These are phyloP conservation scores for Talaromyces adpressus DNA, from an alignment of 495 filamentous ascomycete genomes.

Conservation along the genomic window DNA sequence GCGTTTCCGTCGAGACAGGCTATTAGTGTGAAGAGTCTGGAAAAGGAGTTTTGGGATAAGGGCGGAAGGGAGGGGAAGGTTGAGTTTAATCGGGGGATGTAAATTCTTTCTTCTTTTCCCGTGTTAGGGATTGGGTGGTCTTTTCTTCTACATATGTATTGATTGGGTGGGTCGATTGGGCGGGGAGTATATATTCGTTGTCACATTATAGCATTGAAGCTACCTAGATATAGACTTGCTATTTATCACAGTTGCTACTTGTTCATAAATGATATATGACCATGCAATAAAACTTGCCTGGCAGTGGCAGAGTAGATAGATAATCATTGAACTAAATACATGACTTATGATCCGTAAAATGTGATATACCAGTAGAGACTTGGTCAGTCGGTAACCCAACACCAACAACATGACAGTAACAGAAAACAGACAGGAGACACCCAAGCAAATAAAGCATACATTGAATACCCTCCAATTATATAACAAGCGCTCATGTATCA, in stretches of 20 bases:
- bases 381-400: conserved; percentile 2
- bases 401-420: not conserved
- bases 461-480: not conserved
- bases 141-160: not conserved
- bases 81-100: conserved; percentile 89
- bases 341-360: conserved; percentile 5
- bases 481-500: not conserved
- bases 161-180: not conserved
- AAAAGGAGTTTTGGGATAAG: conserved; percentile 72
- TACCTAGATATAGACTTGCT: not conserved
- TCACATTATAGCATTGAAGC: not conserved
- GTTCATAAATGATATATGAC: not conserved
- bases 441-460: not conserved
- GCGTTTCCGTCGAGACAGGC: conserved; percentile 88
- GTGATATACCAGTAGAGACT: not conserved
- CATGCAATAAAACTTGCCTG: not conserved
- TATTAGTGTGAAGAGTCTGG: conserved; percentile 62
- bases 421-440: not conserved
- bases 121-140: not conserved
- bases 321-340: conserved; percentile 4
- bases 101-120: conserved; percentile 12
- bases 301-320: not conserved
- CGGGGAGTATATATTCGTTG: not conserved
- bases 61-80: conserved; percentile 72
- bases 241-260: not conserved